Evolutionary conservation across 192 early-diverging fungal genomes (phyloP).

Genomic region (Oehlia diaphana): DNA sequence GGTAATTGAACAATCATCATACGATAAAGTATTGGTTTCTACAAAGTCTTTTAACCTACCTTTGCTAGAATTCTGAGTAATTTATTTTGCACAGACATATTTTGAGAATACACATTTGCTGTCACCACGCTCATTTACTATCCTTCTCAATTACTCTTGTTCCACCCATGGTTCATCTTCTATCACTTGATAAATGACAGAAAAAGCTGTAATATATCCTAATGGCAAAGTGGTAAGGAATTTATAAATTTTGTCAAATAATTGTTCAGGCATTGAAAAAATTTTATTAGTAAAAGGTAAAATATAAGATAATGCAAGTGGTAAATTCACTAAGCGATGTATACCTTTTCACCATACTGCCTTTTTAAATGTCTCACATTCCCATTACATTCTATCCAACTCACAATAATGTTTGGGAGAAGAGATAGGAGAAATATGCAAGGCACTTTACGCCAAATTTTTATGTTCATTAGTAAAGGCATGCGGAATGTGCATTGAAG

Average conservation of each 20-base stretch:
- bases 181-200: conserved; percentile 11
- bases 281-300: too few species aligned
- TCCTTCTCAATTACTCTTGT: conserved; percentile 5
- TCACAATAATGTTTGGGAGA: too few species aligned
- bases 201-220: conserved; percentile 16
- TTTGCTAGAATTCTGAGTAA: not conserved
- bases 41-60: conserved; percentile 2
- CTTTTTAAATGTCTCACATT: too few species aligned
- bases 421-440: too few species aligned
- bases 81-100: conserved; percentile 6
- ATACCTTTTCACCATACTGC: too few species aligned
- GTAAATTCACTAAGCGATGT: too few species aligned
- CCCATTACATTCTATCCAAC: too few species aligned
- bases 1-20: conserved; percentile 23
- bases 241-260: not conserved
- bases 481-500: too few species aligned
- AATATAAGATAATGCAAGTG: too few species aligned
- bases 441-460: too few species aligned
- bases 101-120: not conserved
- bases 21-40: not conserved
- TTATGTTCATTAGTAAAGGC: too few species aligned
- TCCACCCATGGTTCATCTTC: conserved; percentile 9
- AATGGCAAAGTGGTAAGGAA: not conserved
- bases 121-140: not conserved
- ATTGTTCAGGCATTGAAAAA: not conserved